phyloP scores from a whole-genome alignment of 2,329 filamentous ascomycete species.

The Ophiostoma tasmaniense region DNA sequence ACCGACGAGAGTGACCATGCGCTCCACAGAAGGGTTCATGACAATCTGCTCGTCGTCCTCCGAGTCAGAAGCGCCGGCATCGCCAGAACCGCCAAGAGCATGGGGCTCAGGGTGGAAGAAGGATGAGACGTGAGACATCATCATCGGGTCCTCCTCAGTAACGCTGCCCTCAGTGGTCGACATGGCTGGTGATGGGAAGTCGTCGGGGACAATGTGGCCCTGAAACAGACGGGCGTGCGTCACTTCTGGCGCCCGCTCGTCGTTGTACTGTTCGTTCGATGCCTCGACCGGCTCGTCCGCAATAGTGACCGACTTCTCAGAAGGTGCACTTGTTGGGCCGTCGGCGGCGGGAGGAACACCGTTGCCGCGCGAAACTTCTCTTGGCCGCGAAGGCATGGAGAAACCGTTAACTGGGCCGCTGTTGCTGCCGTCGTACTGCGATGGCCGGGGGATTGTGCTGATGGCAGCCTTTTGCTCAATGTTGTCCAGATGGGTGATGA shows the following conservation, averaged over 20 bases:
- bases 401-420: background rate
- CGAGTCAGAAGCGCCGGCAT: conserved; percentile 74
- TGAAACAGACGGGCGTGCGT: conserved; percentile 86
- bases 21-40: conserved; percentile 71
- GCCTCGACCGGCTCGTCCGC: background rate
- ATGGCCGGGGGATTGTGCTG: conserved; percentile 11
- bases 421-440: background rate
- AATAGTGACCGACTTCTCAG: conserved; percentile 2
- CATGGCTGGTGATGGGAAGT: conserved; percentile 70
- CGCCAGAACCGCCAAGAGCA: conserved; percentile 73
- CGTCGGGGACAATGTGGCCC: conserved; percentile 90
- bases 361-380: background rate
- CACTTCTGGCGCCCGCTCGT: conserved; percentile 78
- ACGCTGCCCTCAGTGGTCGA: conserved; percentile 60
- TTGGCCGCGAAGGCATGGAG: background rate
- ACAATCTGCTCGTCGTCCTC: conserved; percentile 69
- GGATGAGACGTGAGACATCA: conserved; percentile 68
- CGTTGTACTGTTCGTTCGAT: conserved; percentile 51
- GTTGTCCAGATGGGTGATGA: conserved; percentile 60
- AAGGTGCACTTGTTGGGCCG: background rate
- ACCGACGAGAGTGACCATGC: conserved; percentile 95
- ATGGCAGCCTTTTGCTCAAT: conserved; percentile 34
- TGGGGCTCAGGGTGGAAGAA: conserved; percentile 62
- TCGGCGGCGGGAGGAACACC: background rate
- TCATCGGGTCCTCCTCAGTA: conserved; percentile 73